Base-by-base conservation (phyloP, 352 stramenopile genomes). In the Globisporangium takayamanum region DNA sequence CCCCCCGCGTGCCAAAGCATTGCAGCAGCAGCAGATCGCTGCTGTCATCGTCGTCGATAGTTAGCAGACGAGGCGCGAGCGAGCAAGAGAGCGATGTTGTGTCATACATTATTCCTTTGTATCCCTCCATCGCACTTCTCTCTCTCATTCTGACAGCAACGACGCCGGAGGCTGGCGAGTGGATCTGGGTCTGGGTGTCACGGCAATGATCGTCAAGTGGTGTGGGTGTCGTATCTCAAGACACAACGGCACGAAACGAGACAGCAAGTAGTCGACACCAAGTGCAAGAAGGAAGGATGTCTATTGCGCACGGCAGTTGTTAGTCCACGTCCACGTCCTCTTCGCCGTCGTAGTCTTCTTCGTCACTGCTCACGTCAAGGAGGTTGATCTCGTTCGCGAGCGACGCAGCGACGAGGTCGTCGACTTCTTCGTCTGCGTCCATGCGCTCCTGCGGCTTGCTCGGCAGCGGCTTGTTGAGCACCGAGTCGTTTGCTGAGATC, bases 361-460 rank as follows among this genome's bases (percentile, higher is more conserved):
- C 84, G 55, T 92, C 82, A 33, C 82, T 94, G 59, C 82, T 92
- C n/a, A 94, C 84, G 47, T 94, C 84, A 16, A 94, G 57, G 30
- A 73, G 72, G 44, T 67, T 73, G 60, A 91, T 90, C 60, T 92
- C 84, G 53, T 75, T 74, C 18, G 79, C 69, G 28, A 94, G 61
- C 36, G 73, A 69, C 16, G 76, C 74, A n/a, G 84, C 84, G 49
- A 89, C 59, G 52, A 81, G 68, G n/a, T 88, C 77, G 18, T 73
- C 65, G 18, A 94, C 76, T 45, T 88, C 71, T 62, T 94, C 84
- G 37, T 65, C 84, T 15, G 74, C 66, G 30, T 59, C 69, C 5
- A 49, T 59, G 1, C 58, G 57, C 6, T 52, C 44, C n/a, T 60
- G 63, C 14, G 60, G 26, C 12, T 73, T 70, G 26, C 65, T 69